phyloP scores from a whole-genome alignment of 2,329 filamentous ascomycete genomes.

The Hirsutella rhossiliensis region DNA sequence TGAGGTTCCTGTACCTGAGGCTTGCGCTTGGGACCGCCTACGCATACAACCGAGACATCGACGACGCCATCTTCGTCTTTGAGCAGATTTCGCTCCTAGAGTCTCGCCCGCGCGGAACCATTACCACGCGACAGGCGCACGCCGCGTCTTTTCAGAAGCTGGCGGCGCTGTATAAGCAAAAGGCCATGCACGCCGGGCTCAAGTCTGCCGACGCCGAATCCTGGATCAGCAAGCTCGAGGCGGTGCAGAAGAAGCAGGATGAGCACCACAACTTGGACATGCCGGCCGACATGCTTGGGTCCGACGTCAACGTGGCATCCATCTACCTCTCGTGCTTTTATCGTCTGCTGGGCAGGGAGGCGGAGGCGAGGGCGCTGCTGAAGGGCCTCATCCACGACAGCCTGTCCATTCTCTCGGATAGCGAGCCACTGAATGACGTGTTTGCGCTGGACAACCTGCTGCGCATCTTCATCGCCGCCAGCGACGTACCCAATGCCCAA shows the following conservation, averaged over 20 bases:
- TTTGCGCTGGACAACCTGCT: constrained; percentile 29
- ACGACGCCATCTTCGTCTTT: constrained; percentile 21
- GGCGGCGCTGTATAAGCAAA: constrained; percentile 23
- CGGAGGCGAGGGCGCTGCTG: constrained; percentile 17
- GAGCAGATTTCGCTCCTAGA: constrained; percentile 23
- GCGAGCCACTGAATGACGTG: constrained; percentile 28
- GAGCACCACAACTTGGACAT: constrained; percentile 26
- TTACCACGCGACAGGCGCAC: constrained; percentile 25
- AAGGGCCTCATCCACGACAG: constrained; percentile 22
- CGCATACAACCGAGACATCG: constrained; percentile 20
- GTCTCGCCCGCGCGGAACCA: constrained; percentile 25
- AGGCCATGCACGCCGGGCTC: constrained; percentile 16
- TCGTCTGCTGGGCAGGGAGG: constrained; percentile 15
- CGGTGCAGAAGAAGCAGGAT: constrained; percentile 22
- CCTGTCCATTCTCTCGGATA: constrained; percentile 24
- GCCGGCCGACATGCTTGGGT: constrained; percentile 26
- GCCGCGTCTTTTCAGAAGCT: constrained; percentile 27
- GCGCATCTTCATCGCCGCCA: constrained; percentile 24
- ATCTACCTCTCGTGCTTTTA: constrained; percentile 27
- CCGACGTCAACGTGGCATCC: constrained; percentile 27
- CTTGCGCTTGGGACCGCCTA: constrained; percentile 22
- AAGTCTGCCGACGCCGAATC: constrained; percentile 11
- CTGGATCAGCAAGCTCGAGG: constrained; percentile 23
- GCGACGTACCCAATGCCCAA: constrained; percentile 22
- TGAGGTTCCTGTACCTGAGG: constrained; percentile 24